Conservation (phyloP, 2,329 filamentous ascomycete genomes). For the Aureobasidium namibiae region DNA sequence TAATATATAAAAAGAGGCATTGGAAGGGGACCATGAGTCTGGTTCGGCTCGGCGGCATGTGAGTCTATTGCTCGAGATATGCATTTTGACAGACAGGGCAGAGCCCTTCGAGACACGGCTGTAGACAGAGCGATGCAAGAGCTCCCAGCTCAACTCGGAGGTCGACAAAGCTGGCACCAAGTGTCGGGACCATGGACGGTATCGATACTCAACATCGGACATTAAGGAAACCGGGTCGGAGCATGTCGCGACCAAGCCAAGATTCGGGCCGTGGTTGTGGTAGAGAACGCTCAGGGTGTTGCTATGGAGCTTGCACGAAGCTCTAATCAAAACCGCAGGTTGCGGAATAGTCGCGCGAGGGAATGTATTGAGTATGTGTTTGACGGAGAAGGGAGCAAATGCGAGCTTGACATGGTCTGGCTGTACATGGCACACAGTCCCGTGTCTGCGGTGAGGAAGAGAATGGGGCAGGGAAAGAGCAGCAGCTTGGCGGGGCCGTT, state of each 20-base stretch:
- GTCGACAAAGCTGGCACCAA: not conserved
- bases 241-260: slow-evolving; percentile 1
- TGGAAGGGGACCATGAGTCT: not conserved
- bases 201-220: slow-evolving; percentile 1
- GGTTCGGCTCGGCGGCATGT: not conserved
- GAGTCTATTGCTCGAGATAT: not conserved
- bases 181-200: not conserved
- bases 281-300: not conserved
- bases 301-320: not conserved
- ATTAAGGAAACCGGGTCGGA: slow-evolving; percentile 4
- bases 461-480: not conserved
- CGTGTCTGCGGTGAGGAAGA: too few species aligned
- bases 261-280: not conserved
- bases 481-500: not conserved
- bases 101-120: not conserved
- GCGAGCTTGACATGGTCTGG: too few species aligned
- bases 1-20: not conserved
- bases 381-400: not conserved
- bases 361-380: not conserved
- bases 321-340: not conserved
- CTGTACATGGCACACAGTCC: too few species aligned
- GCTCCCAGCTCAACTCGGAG: not conserved
- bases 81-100: not conserved
- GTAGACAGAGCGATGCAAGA: not conserved
- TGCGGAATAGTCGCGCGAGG: not conserved